A percentile compares a stretch with the other conserved stretches of the same genome.
These are phyloP conservation scores for Fusarium mexicanum DNA, from an alignment of 2,329 filamentous ascomycete species.

Conservation along the genomic window DNA sequence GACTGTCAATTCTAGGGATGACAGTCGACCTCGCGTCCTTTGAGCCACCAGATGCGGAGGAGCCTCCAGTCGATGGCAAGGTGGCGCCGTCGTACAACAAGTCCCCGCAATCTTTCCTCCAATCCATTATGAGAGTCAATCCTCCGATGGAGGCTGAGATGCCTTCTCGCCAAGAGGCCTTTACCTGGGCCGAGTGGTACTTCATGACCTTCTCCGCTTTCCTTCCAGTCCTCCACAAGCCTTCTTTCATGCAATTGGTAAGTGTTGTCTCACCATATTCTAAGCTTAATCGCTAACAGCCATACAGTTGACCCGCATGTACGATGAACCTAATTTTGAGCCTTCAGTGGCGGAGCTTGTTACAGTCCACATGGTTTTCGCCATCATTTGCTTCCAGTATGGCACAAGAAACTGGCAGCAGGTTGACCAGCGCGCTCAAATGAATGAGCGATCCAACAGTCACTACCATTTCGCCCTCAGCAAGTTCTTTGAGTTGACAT, in stretches of 20 bases:
- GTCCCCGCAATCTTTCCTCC: constrained; percentile 76
- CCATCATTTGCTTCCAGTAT: constrained; percentile 80
- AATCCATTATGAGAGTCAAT: constrained; percentile 70
- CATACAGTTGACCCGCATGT: constrained; percentile 68
- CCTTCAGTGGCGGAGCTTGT: constrained; percentile 73
- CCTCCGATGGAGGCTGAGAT: constrained; percentile 66
- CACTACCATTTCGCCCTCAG: constrained; percentile 82
- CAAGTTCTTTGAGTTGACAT: constrained; percentile 72
- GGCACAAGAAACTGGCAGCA: constrained; percentile 73
- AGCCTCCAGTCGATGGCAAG: constrained; percentile 54
- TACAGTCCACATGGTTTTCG: constrained; percentile 81
- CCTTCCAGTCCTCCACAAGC: constrained; percentile 80
- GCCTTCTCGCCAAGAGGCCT: constrained; percentile 71
- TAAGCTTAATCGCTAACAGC: constrained; percentile 12
- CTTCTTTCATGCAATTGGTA: constrained; percentile 75
- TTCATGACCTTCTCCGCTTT: constrained; percentile 78
- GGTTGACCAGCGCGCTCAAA: constrained; percentile 60
- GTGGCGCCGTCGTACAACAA: constrained; percentile 70
- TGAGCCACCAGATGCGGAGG: constrained; percentile 72
- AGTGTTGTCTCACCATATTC: constrained; percentile 38
- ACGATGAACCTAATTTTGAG: constrained; percentile 73
- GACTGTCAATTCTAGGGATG: constrained; percentile 80
- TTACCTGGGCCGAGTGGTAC: constrained; percentile 78
- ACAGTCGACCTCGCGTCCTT: constrained; percentile 82
- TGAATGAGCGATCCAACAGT: constrained; percentile 74